Evolutionary conservation across 371 early-diverging fungal genomes (phyloP).

Genomic region (Phascolomyces articulosus): DNA sequence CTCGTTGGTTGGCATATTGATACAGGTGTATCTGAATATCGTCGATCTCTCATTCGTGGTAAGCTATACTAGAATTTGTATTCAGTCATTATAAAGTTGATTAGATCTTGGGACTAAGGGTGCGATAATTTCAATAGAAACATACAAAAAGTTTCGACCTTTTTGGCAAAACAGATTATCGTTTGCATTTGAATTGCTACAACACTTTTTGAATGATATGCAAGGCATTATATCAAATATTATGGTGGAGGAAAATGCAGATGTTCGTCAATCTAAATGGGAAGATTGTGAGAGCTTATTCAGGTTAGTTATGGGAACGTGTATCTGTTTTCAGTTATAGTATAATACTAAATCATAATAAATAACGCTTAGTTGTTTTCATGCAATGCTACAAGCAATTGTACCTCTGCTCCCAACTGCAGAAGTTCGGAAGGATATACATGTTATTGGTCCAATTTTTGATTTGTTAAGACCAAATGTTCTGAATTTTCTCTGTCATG

Average conservation of each 20-base stretch:
- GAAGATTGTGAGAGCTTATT: conserved; percentile 25
- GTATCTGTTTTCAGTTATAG: too few relatives aligned
- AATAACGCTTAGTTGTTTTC: conserved; percentile 20
- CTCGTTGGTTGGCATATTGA: conserved; percentile 77
- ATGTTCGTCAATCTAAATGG: conserved; percentile 19
- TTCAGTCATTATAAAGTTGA: too few relatives aligned
- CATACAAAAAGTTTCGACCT: conserved; percentile 20
- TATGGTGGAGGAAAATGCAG: conserved; percentile 8
- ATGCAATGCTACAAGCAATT: conserved; percentile 22
- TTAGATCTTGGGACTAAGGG: too few relatives aligned
- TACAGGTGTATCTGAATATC: conserved; percentile 37
- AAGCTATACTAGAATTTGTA: conserved; percentile 6
- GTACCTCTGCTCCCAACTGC: conserved; percentile 16
- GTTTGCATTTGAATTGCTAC: conserved; percentile 48
- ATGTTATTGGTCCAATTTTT: conserved; percentile 14
- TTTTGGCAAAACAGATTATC: conserved; percentile 36
- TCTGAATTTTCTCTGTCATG: conserved; percentile 21
- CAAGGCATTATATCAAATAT: conserved; percentile 7
- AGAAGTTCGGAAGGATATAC: conserved; percentile 6
- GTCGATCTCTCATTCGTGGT: conserved; percentile 48
- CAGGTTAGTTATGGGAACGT: conserved; percentile 26
- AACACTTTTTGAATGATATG: conserved; percentile 54
- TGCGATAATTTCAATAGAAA: too few relatives aligned
- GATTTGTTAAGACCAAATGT: conserved; percentile 24
- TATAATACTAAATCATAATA: neutral